Evolutionary conservation across 495 filamentous ascomycete species (phyloP).

Genomic region (Hypoxylon perforatum): DNA sequence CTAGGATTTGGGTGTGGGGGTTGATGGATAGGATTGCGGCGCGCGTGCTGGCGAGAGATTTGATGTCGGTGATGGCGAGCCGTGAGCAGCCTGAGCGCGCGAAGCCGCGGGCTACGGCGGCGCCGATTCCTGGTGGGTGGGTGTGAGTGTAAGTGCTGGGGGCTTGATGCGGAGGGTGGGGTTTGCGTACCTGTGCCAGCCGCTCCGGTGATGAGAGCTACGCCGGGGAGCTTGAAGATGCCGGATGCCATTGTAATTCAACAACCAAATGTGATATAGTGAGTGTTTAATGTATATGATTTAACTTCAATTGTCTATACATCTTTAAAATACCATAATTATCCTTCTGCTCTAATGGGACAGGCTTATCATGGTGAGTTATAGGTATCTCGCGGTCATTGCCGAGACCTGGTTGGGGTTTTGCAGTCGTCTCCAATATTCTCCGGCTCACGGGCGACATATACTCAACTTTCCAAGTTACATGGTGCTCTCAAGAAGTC

Average conservation of each 20-base stretch:
- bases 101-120: constrained; percentile 62
- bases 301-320: not conserved
- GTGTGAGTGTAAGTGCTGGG: not conserved
- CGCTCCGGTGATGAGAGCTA: constrained; percentile 40
- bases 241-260: constrained; percentile 25
- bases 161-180: not conserved
- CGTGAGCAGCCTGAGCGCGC: constrained; percentile 59
- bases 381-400: too few species aligned
- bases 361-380: not conserved
- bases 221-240: constrained; percentile 39
- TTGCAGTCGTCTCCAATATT: too few species aligned
- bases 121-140: constrained; percentile 61
- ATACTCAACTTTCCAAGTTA: too few species aligned
- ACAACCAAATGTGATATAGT: not conserved
- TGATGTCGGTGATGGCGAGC: constrained; percentile 64
- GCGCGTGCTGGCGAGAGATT: constrained; percentile 53
- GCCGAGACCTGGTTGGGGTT: too few species aligned
- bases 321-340: not conserved
- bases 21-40: constrained; percentile 45
- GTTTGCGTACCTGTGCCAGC: constrained; percentile 32
- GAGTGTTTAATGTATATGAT: too few species aligned
- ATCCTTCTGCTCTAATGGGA: not conserved
- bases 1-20: constrained; percentile 46
- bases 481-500: too few species aligned
- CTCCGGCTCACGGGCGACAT: too few species aligned